Evolutionary conservation across 2,329 filamentous ascomycete species (phyloP).

Genomic region (Aspergillus awamori): DNA sequence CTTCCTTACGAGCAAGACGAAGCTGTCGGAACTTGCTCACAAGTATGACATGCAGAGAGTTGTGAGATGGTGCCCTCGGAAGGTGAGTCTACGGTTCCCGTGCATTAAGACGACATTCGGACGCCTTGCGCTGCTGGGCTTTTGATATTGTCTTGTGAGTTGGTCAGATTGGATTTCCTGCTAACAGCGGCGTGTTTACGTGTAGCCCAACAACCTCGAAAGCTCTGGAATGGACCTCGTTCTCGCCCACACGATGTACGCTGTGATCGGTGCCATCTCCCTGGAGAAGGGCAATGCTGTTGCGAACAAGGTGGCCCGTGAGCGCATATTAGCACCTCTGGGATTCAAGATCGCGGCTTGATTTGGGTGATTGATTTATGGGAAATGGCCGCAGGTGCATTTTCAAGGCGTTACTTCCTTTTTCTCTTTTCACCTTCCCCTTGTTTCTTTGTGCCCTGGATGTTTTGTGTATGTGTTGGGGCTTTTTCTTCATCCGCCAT

Average conservation of each 20-base stretch:
- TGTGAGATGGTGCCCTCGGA: conserved; percentile 83
- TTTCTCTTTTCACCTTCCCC: conserved; percentile 23
- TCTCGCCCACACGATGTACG: conserved; percentile 75
- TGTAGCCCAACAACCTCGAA: conserved; percentile 66
- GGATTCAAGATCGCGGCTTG: conserved; percentile 40
- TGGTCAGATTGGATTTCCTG: not conserved
- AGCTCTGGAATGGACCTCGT: conserved; percentile 75
- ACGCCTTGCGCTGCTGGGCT: not conserved
- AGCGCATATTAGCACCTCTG: conserved; percentile 68
- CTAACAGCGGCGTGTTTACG: conserved; percentile 3
- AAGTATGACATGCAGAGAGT: conserved; percentile 73
- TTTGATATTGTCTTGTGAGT: not conserved
- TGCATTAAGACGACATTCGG: not conserved
- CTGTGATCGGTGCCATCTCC: conserved; percentile 86
- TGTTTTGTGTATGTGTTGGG: conserved; percentile 26
- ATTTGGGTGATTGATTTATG: conserved; percentile 20
- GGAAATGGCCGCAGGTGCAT: conserved; percentile 38
- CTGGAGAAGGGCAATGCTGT: conserved; percentile 81
- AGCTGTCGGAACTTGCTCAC: conserved; percentile 68
- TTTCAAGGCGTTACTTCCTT: conserved; percentile 39
- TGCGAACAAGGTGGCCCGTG: conserved; percentile 73
- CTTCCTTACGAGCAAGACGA: conserved; percentile 64
- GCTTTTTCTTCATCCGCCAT: conserved; percentile 26
- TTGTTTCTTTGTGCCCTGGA: conserved; percentile 21
- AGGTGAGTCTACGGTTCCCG: conserved; percentile 58